Base-by-base conservation (phyloP, 805 yeast genomes). In the Peterozyma toletana region DNA sequence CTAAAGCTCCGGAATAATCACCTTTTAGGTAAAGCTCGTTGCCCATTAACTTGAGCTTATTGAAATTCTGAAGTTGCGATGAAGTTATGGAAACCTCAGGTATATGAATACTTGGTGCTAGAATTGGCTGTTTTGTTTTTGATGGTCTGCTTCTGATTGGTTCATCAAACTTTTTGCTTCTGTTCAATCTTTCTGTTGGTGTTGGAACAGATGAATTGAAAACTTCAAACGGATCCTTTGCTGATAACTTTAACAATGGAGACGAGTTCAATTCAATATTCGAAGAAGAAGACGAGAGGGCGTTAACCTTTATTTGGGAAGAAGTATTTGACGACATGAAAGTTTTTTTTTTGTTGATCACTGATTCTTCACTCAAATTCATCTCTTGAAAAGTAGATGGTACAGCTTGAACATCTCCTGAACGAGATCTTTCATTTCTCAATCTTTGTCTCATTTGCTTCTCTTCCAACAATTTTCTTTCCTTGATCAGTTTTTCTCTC, bases 11-110 rank as follows among this genome's bases (percentile, higher is more conserved):
- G 3, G 78, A 59, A 58, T 83, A 93, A 58, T 93, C 91, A 15
- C 99, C 99, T n/a, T 78, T 73, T 44, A 77, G 76, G 66, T 80
- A 93, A 1, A 79, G 71, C 14, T 70, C 71, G 6, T 77, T 65
- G 5, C 89, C 99, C 21, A 70, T 70, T 7, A 60, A 62, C 47
- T 79, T 77, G 29, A 70, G 66, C 18, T 71, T 73, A 7, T 68
- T 55, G 66, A 66, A 80, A 52, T 64, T 66, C 63, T 35, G 35
- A 30, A 45, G 21, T 42, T 55, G 60, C 2, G 46, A 42, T 11
- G 55, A 45, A 7, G 58, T 45, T 2, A 59, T 47, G n/a, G 54
- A 27, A 2, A 53, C 49, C 13, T 42, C 40, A 1, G 52, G 57
- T 6, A 55, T 14, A 9, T 34, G 18, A 3, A 51, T 36, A 15